phyloP scores from a whole-genome alignment of 306 rosid genomes.

The Dryas alaskensis region DNA sequence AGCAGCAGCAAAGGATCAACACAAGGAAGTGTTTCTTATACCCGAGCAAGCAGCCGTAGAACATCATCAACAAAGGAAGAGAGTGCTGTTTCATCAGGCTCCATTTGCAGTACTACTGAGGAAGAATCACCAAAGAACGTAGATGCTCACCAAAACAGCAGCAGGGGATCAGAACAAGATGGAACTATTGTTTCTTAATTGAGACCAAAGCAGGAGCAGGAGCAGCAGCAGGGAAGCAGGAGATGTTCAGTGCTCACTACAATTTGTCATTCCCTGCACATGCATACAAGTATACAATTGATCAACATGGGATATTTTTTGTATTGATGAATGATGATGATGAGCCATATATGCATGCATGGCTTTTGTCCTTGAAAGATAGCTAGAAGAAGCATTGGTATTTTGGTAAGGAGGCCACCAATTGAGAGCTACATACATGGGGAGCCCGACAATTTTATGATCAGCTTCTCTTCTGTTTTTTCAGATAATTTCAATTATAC shows the following conservation, averaged over 20 bases:
- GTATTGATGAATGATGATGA: neutral
- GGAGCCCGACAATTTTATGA: neutral
- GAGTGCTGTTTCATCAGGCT: neutral
- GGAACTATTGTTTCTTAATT: too few species aligned
- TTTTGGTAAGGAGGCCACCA: neutral
- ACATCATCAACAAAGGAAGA: slow-evolving; percentile 8
- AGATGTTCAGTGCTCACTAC: neutral
- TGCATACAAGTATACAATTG: neutral
- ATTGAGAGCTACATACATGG: neutral
- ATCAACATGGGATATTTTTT: slow-evolving; percentile 9
- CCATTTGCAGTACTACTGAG: neutral
- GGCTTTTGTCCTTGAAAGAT: slow-evolving; percentile 13
- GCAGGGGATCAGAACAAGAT: slow-evolving; percentile 21
- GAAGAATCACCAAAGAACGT: neutral
- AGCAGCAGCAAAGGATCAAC: slow-evolving; percentile 20
- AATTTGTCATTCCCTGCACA: slow-evolving; percentile 1
- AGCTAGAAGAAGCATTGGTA: neutral
- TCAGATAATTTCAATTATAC: neutral
- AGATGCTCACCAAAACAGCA: slow-evolving; percentile 17
- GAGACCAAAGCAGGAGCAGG: neutral
- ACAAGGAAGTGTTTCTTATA: slow-evolving; percentile 22
- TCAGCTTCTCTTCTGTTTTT: slow-evolving; percentile 9
- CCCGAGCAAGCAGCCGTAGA: slow-evolving; percentile 26
- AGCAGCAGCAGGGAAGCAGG: neutral
- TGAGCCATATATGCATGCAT: neutral